Conservation (phyloP, 2,329 filamentous ascomycete genomes). For the Fusarium udum region DNA sequence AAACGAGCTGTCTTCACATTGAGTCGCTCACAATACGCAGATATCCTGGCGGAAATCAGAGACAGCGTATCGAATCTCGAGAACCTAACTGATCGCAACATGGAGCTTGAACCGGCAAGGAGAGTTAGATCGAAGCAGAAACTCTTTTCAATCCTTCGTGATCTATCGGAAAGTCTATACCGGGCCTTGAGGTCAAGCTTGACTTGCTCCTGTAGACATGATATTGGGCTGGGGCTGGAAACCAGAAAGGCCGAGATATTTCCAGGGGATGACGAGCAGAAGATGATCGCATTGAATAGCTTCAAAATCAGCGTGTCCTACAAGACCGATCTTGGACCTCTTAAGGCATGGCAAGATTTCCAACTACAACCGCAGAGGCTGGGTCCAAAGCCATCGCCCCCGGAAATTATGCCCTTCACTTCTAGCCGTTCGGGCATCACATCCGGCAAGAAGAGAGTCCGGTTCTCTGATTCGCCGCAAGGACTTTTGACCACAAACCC, state of each 20-base stretch:
- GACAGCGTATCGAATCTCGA: not conserved
- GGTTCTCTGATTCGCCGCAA: not conserved
- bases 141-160: not conserved
- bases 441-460: not conserved
- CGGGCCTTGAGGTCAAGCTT: not conserved
- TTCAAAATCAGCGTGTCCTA: not conserved
- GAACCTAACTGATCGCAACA: not conserved
- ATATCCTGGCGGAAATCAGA: not conserved
- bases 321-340: not conserved
- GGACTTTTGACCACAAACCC: not conserved
- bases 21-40: not conserved
- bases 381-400: not conserved
- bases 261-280: not conserved
- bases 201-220: not conserved
- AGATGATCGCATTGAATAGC: not conserved
- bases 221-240: not conserved
- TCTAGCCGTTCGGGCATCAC: not conserved
- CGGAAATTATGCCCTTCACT: not conserved
- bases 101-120: not conserved
- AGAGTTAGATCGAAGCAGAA: not conserved
- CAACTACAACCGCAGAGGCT: not conserved
- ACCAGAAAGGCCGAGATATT: not conserved
- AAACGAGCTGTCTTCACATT: not conserved
- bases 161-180: not conserved
- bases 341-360: not conserved